Percentiles rank a stretch among this genome's conserved stretches.
Conservation (phyloP, 1,284 basidiomycete genomes). For the Fomitopsis schrenkii region DNA sequence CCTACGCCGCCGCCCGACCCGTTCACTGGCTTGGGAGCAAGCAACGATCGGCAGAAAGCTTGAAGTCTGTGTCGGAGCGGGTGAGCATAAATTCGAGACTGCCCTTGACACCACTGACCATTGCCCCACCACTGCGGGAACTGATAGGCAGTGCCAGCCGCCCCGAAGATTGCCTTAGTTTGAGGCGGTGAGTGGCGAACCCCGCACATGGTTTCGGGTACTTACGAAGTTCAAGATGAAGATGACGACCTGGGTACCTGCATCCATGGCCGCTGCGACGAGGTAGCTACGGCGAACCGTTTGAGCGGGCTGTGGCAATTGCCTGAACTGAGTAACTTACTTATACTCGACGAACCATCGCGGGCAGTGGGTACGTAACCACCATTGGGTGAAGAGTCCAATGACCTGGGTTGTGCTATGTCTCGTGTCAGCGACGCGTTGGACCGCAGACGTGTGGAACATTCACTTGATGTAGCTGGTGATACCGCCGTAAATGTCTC, state of each 20-base stretch:
- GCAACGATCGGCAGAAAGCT: conserved; percentile 1
- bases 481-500: conserved; percentile 31
- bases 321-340: conserved; percentile 31
- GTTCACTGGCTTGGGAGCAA: not conserved
- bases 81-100: not conserved
- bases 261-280: conserved; percentile 27
- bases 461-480: conserved; percentile 42
- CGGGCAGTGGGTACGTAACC: conserved; percentile 39
- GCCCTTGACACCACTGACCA: conserved; percentile 11
- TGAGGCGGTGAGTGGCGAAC: too few relatives aligned
- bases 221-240: conserved; percentile 31
- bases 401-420: conserved; percentile 39
- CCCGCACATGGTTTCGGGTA: not conserved
- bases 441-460: not conserved
- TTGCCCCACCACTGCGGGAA: conserved; percentile 30
- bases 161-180: conserved; percentile 23
- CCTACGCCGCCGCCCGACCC: not conserved
- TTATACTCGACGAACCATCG: conserved; percentile 59
- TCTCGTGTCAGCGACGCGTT: not conserved
- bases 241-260: conserved; percentile 29
- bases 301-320: not conserved
- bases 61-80: not conserved
- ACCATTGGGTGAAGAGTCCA: conserved; percentile 54
- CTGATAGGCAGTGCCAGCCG: conserved; percentile 21
- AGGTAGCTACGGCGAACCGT: conserved; percentile 23